Conservation (phyloP, 495 filamentous ascomycete species). For the Neurospora sp. region DNA sequence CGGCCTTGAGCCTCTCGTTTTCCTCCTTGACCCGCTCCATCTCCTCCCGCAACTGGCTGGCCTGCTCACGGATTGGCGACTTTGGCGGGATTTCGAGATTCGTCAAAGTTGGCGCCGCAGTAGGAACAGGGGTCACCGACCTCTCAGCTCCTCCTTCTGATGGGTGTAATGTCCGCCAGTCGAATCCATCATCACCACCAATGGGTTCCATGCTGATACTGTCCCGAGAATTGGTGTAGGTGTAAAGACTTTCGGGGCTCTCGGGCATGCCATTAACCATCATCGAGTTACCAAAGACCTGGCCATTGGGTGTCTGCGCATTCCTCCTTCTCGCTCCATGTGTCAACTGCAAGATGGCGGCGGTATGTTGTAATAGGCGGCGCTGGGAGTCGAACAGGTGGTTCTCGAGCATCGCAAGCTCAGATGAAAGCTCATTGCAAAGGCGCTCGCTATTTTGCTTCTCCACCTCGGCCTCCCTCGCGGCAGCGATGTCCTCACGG, state of each 20-base stretch:
- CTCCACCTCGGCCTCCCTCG: slow-evolving; percentile 62
- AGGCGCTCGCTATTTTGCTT: slow-evolving; percentile 61
- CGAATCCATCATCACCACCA: slow-evolving; percentile 50
- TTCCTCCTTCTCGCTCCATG: slow-evolving; percentile 45
- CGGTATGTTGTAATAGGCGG: slow-evolving; percentile 77
- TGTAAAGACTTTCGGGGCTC: slow-evolving; percentile 58
- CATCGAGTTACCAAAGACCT: slow-evolving; percentile 5
- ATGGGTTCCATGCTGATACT: slow-evolving; percentile 39
- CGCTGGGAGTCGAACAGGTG: slow-evolving; percentile 59
- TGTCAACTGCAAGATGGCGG: slow-evolving; percentile 80
- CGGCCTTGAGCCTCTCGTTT: slow-evolving; percentile 11
- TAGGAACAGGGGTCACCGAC: slow-evolving; percentile 39
- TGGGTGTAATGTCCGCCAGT: slow-evolving; percentile 19
- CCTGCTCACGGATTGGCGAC: slow-evolving; percentile 35
- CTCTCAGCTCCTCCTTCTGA: slow-evolving; percentile 35
- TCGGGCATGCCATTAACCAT: slow-evolving; percentile 46
- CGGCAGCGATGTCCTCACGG: slow-evolving; percentile 20
- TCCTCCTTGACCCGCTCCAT: slow-evolving; percentile 31
- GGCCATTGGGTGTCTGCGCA: slow-evolving; percentile 12
- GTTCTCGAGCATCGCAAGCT: slow-evolving; percentile 69
- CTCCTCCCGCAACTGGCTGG: slow-evolving; percentile 30
- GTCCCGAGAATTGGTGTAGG: slow-evolving; percentile 44
- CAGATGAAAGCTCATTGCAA: slow-evolving; percentile 73
- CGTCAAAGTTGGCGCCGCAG: not conserved
- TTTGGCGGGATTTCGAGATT: slow-evolving; percentile 35